Evolutionary conservation across 2,329 filamentous ascomycete species (phyloP), one percentile per base, ranked within the genome.

Genomic region (Pseudocercospora macadamiae): DNA sequence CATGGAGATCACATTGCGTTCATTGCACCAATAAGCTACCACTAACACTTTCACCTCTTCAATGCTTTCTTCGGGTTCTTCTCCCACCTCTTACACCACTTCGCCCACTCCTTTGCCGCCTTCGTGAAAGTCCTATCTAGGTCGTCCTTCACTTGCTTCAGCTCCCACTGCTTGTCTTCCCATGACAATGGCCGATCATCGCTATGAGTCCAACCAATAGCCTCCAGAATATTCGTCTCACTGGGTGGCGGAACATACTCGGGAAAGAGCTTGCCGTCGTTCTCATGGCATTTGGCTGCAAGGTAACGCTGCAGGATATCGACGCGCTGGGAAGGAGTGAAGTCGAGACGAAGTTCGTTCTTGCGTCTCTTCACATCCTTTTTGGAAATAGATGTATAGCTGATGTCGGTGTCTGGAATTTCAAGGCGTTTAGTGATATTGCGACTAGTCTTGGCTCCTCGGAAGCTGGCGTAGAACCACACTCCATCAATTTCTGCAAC

Each of bases 81-180:
- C 61, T 55, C 57, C 49, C 65, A 69, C 77, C 76, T 66, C 77
- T 59, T 60, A 23, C 51, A 53, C 63, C 63, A 65, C 37, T 59
- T 58, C 8, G 28, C 55, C 63, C 63, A 65, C 44, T 63, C 63
- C 21, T 54, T 61, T 21, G 61, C 63, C 1, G 61, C 63, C 25
- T 65, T 65, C 10, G 44, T 51, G 44, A 63, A 57, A 4, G 49
- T 37, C 16, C 39, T 48, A 47, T 61, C 59, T 30, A 65, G 49
- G 57, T 65, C 63, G 54, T 65, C 61, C 51, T 63, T 63, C 6
- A 63, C 51, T 19, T 62, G 55, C 52, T 28, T 30, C 28, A 60
- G 55, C 28, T 64, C 76, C 74, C 76, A 80, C 60, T 73, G 68
- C 66, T 79, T 76, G 55, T 80, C 77, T 60, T 79, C 76, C 76